phyloP scores from a whole-genome alignment of 2,329 filamentous ascomycete species.

The Trichoderma atrobrunneum region DNA sequence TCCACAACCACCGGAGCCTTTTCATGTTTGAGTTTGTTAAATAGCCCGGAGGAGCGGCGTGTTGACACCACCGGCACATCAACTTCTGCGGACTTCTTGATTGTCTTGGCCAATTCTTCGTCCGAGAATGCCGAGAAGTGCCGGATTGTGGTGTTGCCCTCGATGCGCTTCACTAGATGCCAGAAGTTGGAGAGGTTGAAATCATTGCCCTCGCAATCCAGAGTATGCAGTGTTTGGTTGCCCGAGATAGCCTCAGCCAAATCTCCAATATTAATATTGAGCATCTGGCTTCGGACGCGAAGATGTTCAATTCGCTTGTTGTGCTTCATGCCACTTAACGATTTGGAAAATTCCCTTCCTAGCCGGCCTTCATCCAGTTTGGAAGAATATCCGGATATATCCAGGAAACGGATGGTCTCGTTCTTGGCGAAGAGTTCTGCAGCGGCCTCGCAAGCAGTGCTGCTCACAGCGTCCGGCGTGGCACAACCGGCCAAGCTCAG shows the following conservation, averaged over 20 bases:
- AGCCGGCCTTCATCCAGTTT: constrained; percentile 58
- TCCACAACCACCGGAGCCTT: constrained; percentile 30
- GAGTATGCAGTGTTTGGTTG: constrained; percentile 48
- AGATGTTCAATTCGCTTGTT: constrained; percentile 49
- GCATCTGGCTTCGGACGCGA: constrained; percentile 54
- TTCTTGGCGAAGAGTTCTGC: constrained; percentile 53
- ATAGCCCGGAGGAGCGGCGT: constrained; percentile 36
- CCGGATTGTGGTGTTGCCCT: constrained; percentile 42
- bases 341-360: constrained; percentile 51
- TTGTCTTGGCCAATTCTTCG: constrained; percentile 35
- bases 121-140: constrained; percentile 44
- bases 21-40: constrained; percentile 33
- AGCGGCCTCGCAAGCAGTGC: constrained; percentile 47
- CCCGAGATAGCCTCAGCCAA: constrained; percentile 48
- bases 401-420: constrained; percentile 49
- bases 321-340: constrained; percentile 46
- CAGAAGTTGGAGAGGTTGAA: constrained; percentile 52
- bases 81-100: constrained; percentile 35
- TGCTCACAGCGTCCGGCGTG: constrained; percentile 45
- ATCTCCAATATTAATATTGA: constrained; percentile 53
- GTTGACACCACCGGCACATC: constrained; percentile 29
- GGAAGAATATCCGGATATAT: constrained; percentile 55
- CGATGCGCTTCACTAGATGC: constrained; percentile 45
- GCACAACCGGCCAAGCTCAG: constrained; percentile 55
- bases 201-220: constrained; percentile 55